Base-by-base conservation (phyloP, 2,329 filamentous ascomycete species). In the Xylaria sp. region DNA sequence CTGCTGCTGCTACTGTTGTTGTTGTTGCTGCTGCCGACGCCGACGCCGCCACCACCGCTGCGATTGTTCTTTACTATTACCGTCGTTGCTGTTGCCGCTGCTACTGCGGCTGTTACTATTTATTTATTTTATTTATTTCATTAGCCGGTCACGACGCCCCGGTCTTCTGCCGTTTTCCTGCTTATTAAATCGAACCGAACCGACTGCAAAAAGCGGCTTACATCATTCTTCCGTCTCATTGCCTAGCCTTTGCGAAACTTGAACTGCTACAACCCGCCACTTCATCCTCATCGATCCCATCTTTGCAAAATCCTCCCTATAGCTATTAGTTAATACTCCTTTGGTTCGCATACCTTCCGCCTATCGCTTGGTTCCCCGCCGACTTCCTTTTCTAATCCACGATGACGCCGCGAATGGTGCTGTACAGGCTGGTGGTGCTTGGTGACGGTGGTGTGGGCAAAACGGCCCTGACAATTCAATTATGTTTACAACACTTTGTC, bases 401-500 rank as follows among this genome's bases (percentile, higher is more conserved):
- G 81, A 96, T 96, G 93, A 90, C 93, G 84, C 92, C 92, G 79
- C 94, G 95, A 86, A 97, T 97, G 94, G 94, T 94, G 79, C 85
- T 97, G 81, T 97, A 97, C 86, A 97, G 97, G 84, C 84, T 97
- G 87, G 94, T 97, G 89, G 94, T 97, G 83, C 86, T 97, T 73
- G 94, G 94, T 77, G 94, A 97, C 81, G 94, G 94, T 84, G 94
- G 94, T 83, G 94, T 97, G 71, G 94, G 94, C 76, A 97, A 97
- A 84, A 97, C 94, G 61, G 94, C 94, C 78, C 86, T 97, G 79
- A 97, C 94, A 67, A 97, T 97, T 79, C 94, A 99, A 90, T 87
- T 99, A 77, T 98, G 96, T 82, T 85, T 98, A 79, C 97, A 98
- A 83, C 96, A 99, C 83, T 99, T 99, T 81, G 94, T 98, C 78